Percentiles rank a stretch among this genome's conserved stretches.
Evolutionary conservation across 1,284 basidiomycete species (phyloP).

Genomic region (Rhodotorula sp.): DNA sequence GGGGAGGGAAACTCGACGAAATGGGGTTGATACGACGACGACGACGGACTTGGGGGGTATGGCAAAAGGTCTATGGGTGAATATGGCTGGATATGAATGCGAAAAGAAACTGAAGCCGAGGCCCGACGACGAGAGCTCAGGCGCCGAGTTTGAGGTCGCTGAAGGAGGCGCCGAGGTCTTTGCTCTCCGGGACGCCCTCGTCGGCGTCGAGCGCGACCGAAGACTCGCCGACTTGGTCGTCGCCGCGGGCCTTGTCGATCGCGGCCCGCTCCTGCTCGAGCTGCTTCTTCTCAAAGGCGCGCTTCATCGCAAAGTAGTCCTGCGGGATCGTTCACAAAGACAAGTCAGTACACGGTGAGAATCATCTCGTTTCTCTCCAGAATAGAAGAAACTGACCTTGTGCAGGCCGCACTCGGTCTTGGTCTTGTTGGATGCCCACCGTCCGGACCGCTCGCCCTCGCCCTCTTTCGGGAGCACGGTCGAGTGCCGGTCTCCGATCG

Average conservation of each 20-base stretch:
- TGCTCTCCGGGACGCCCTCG: slow-evolving; percentile 3
- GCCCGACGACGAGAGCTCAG: not conserved
- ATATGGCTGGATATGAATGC: not conserved
- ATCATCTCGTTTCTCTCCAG: not conserved
- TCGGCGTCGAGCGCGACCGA: slow-evolving; percentile 20
- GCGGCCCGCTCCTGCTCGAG: slow-evolving; percentile 42
- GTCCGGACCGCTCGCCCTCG: slow-evolving; percentile 73
- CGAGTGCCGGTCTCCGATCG: slow-evolving; percentile 96
- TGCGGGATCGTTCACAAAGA: slow-evolving; percentile 2
- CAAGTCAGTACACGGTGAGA: not conserved
- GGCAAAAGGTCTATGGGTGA: not conserved
- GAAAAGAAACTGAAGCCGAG: not conserved
- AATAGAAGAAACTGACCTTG: slow-evolving; percentile 52
- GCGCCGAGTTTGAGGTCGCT: slow-evolving; percentile 28
- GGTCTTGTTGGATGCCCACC: slow-evolving; percentile 80
- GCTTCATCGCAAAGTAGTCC: slow-evolving; percentile 58
- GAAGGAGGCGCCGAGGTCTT: slow-evolving; percentile 28
- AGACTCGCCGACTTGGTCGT: slow-evolving; percentile 39
- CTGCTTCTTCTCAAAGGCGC: slow-evolving; percentile 46
- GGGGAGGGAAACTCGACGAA: not conserved
- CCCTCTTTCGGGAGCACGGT: slow-evolving; percentile 66
- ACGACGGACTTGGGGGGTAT: not conserved
- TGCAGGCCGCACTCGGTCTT: slow-evolving; percentile 98
- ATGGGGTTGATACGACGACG: not conserved
- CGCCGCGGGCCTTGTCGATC: slow-evolving; percentile 43